These are phyloP conservation scores for Phytophthora sansomeana DNA, from an alignment of 352 stramenopile genomes.

Conservation along the genomic window DNA sequence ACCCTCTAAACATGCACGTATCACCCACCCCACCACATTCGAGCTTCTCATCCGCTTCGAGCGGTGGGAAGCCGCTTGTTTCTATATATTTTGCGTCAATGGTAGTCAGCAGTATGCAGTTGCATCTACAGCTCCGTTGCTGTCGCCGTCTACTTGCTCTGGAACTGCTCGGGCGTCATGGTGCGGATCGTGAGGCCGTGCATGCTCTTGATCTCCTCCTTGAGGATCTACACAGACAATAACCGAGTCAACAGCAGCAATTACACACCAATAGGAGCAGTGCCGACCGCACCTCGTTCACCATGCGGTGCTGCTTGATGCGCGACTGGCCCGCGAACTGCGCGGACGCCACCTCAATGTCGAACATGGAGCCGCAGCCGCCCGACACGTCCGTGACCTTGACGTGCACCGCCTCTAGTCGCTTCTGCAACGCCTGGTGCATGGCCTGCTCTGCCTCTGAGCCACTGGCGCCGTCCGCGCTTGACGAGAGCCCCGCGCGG, in stretches of 20 bases:
- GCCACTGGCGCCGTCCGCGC: slow-evolving; percentile 17
- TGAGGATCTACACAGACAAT: slow-evolving; percentile 61
- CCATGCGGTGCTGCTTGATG: slow-evolving; percentile 90
- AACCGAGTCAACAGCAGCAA: background rate
- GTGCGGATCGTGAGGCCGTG: slow-evolving; percentile 87
- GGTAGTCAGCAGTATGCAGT: background rate
- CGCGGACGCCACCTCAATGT: slow-evolving; percentile 86
- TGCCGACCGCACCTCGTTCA: slow-evolving; percentile 70
- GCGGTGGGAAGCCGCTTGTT: slow-evolving; percentile 9
- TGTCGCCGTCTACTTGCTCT: slow-evolving; percentile 55
- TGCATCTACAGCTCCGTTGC: background rate
- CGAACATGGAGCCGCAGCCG: slow-evolving; percentile 90
- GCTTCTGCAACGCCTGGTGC: slow-evolving; percentile 59
- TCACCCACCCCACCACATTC: background rate
- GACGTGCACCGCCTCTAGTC: slow-evolving; percentile 79
- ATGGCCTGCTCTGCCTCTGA: slow-evolving; percentile 75
- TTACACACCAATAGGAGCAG: background rate
- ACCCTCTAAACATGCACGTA: slow-evolving; percentile 3
- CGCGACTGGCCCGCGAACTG: slow-evolving; percentile 82
- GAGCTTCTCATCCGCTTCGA: background rate
- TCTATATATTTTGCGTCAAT: slow-evolving; percentile 31
- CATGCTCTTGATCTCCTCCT: slow-evolving; percentile 89
- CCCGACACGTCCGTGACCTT: slow-evolving; percentile 90
- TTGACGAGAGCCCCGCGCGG: slow-evolving; percentile 29
- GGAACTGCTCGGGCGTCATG: slow-evolving; percentile 80